Conservation (phyloP, 1,284 basidiomycete species). For the Neolentinus lepideus region DNA sequence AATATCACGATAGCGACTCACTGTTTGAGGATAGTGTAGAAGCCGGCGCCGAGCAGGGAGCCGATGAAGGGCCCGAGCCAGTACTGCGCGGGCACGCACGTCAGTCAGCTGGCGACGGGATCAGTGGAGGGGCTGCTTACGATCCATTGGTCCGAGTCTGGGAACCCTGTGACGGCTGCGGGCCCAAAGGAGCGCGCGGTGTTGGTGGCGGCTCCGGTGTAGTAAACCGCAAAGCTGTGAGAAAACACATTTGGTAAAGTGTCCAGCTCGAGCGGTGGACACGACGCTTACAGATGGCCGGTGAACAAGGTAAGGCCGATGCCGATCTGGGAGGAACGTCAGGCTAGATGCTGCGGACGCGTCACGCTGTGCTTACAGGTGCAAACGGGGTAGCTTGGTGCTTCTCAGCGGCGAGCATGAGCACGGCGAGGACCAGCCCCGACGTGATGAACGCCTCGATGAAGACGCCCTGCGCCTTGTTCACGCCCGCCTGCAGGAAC, state of each 20-base stretch:
- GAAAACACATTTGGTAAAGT: not conserved
- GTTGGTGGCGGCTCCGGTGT: constrained; percentile 50
- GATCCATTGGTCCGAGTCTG: constrained; percentile 43
- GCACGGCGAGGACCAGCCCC: constrained; percentile 39
- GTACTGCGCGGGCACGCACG: constrained; percentile 27
- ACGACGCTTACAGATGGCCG: constrained; percentile 39
- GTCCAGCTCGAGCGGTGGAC: too few species aligned
- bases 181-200: constrained; percentile 64
- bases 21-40: constrained; percentile 45
- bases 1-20: constrained; percentile 21
- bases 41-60: constrained; percentile 37
- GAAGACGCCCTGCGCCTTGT: constrained; percentile 42
- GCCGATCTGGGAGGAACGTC: constrained; percentile 31
- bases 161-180: constrained; percentile 47
- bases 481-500: constrained; percentile 28
- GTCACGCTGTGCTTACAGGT: constrained; percentile 37
- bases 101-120: not conserved
- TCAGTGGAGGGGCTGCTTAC: constrained; percentile 26
- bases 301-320: constrained; percentile 56
- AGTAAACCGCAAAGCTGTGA: constrained; percentile 26
- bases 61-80: constrained; percentile 52
- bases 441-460: constrained; percentile 57
- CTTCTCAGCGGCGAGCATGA: constrained; percentile 54
- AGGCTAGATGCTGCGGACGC: too few species aligned
- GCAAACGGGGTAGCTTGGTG: constrained; percentile 58